Evolutionary conservation across 2,329 filamentous ascomycete genomes (phyloP).

Genomic region (Eutypa lata): DNA sequence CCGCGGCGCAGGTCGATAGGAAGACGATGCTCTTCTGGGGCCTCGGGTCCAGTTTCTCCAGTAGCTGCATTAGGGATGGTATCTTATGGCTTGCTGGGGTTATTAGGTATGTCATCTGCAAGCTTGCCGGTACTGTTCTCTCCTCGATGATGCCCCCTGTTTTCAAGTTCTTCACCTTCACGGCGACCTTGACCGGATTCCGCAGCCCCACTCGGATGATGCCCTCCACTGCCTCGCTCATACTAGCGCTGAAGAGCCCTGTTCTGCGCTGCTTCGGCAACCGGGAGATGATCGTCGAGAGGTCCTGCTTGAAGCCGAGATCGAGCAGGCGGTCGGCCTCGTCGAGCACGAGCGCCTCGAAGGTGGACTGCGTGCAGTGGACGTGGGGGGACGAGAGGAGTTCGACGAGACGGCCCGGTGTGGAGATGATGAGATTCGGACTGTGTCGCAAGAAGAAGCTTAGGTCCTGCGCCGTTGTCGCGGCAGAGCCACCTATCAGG

Average conservation of each 20-base stretch:
- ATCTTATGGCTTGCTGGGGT: constrained; percentile 77
- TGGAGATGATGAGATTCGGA: constrained; percentile 86
- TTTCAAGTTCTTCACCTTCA: constrained; percentile 78
- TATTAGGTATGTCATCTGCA: constrained; percentile 86
- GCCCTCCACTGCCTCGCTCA: constrained; percentile 92
- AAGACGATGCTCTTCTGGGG: constrained; percentile 89
- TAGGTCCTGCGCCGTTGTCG: constrained; percentile 79
- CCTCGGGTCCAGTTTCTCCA: constrained; percentile 65
- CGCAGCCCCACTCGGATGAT: constrained; percentile 87
- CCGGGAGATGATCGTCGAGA: constrained; percentile 79
- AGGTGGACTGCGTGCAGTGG: constrained; percentile 81
- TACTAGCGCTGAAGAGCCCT: constrained; percentile 89
- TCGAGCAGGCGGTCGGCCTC: constrained; percentile 92
- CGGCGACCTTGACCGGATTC: constrained; percentile 92
- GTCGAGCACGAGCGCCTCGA: constrained; percentile 89
- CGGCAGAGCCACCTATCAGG: constrained; percentile 75
- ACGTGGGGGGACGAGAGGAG: constrained; percentile 83
- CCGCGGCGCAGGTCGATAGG: constrained; percentile 87
- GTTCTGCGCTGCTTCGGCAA: constrained; percentile 92
- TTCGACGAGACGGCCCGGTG: constrained; percentile 85
- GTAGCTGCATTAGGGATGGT: constrained; percentile 66
- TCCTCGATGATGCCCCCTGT: constrained; percentile 68
- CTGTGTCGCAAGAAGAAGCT: constrained; percentile 79
- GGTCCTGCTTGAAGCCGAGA: constrained; percentile 86
- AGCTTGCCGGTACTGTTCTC: constrained; percentile 81